Evolutionary conservation across 2,329 filamentous ascomycete genomes (phyloP), one percentile per base, ranked within the genome.

Genomic region (Penicillium rolfsii): DNA sequence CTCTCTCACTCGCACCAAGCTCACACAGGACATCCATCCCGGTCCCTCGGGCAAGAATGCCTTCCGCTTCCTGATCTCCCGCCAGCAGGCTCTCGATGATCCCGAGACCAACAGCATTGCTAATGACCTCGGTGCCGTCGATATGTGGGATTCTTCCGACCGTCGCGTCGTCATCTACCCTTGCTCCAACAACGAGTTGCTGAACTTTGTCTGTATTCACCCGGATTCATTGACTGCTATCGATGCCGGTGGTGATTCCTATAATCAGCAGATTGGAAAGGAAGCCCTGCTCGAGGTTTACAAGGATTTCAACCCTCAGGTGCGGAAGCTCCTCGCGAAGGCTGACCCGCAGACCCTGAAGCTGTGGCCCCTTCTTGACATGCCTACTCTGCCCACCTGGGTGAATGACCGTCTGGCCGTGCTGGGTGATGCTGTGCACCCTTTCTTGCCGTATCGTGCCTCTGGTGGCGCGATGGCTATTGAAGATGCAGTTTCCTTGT

Each of bases 371-470:
- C 72, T 89, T 1, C 70, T 87, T 4, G 88, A 91, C 64, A 88
- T 89, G 84, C 81, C 84, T 4, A 74, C 80, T 1, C 72, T 90
- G 16, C 80, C 82, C 0, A 79, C 74, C 0, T 91, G 86, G 83
- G 76, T 79, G 0, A 80, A 83, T 2, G 83, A 74, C 0, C 80
- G 78, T 5, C 70, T 89, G 19, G 86, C 81, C 0, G 72, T 90
- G 0, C 72, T 91, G 0, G 88, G 89, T 0, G 88, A 91, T 69
- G 87, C 88, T 0, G 88, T 87, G 0, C 88, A 91, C 70, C 87
- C 88, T 0, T 89, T 90, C 67, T 76, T 87, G 0, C 88, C 87
- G 14, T 83, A 86, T 62, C 85, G 87, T 73, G 86, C 83, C 0
- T 86, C 88, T 69, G 88, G 87, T 2, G 88, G 83, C 8, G 86